Evolutionary conservation across 2,329 filamentous ascomycete species (phyloP).

Genomic region (Neophaeococcomyces mojaviensis): DNA sequence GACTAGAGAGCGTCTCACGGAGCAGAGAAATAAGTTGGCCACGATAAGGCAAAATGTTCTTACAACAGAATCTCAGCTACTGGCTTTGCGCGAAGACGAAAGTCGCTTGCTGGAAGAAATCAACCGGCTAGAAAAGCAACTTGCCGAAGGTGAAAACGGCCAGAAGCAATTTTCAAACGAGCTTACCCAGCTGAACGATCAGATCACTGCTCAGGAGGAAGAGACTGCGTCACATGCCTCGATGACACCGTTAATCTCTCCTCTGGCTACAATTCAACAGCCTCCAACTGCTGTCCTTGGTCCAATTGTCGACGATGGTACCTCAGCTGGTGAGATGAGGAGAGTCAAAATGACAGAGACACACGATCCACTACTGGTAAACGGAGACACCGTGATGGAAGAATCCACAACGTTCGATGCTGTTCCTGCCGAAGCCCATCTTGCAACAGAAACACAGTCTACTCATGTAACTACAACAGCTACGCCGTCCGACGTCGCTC

Average conservation of each 20-base stretch:
- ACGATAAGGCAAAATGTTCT: constrained; percentile 22
- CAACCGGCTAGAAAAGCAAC: constrained; percentile 32
- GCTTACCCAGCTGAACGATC: constrained; percentile 37
- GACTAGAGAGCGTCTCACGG: constrained; percentile 29
- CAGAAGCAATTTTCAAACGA: constrained; percentile 40
- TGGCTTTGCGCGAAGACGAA: constrained; percentile 26
- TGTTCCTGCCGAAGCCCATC: no score
- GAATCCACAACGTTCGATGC: no score
- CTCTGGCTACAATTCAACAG: background rate
- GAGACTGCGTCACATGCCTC: constrained; percentile 35
- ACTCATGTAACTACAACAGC: background rate
- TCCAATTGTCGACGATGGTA: background rate
- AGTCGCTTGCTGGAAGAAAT: constrained; percentile 39
- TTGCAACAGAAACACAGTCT: no score
- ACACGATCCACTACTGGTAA: no score
- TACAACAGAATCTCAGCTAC: constrained; percentile 8
- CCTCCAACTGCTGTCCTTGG: background rate
- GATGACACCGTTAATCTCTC: background rate
- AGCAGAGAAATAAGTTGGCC: constrained; percentile 29
- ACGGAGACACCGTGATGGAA: no score
- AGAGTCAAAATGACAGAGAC: no score
- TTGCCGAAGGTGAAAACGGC: constrained; percentile 33
- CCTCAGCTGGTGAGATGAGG: no score
- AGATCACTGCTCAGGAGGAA: constrained; percentile 31
- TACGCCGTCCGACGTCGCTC: background rate